Percentiles rank a stretch among this genome's conserved stretches.
phyloP scores from a whole-genome alignment of 2,329 filamentous ascomycete species.

The Xylaria arbuscula region DNA sequence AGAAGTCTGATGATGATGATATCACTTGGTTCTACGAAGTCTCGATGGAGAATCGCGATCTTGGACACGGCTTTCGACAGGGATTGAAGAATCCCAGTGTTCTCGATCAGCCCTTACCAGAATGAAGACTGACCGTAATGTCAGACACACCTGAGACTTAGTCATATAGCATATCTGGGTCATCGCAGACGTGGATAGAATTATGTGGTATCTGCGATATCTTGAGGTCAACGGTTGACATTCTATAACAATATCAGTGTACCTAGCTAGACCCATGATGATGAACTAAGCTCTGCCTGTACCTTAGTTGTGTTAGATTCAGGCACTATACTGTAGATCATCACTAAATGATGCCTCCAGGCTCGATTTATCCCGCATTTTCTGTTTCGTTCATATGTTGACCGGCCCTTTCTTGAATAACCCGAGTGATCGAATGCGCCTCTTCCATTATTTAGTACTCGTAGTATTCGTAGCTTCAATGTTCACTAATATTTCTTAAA shows the following conservation, averaged over 20 bases:
- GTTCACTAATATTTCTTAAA: background rate
- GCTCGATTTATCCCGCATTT: background rate
- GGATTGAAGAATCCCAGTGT: constrained; percentile 12
- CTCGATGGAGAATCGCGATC: constrained; percentile 1
- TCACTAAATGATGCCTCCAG: too few relatives aligned
- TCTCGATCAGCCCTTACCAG: background rate
- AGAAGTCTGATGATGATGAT: background rate
- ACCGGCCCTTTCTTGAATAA: background rate
- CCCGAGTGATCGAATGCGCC: background rate
- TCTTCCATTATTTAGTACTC: background rate
- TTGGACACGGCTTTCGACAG: constrained; percentile 3
- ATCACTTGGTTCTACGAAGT: constrained; percentile 9
- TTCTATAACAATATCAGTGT: background rate
- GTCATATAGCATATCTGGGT: background rate
- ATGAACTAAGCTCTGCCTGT: background rate
- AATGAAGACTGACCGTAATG: background rate
- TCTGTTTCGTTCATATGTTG: background rate
- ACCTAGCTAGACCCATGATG: background rate
- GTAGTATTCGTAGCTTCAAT: background rate
- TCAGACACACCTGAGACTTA: background rate
- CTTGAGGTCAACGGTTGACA: background rate
- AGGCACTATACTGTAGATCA: background rate
- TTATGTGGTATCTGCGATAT: background rate
- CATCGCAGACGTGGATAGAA: background rate
- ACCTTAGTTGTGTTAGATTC: too few relatives aligned